Base-by-base conservation (phyloP, 495 filamentous ascomycete genomes). In the Aspergillus leporis region DNA sequence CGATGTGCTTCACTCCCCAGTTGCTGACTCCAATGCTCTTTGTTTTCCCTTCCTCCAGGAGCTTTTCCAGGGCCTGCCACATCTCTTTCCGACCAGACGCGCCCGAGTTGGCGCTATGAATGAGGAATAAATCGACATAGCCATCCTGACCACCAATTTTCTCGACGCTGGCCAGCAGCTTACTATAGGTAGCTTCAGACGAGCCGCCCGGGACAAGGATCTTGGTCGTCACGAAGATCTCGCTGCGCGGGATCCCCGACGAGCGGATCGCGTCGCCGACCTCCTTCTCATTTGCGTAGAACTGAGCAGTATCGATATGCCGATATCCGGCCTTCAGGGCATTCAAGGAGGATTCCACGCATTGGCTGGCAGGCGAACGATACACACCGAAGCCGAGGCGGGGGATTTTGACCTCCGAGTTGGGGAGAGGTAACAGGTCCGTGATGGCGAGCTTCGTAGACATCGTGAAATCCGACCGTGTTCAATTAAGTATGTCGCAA, bases 381-480 rank as follows among this genome's bases (percentile, higher is more conserved):
- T 86, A 91, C 64, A 91, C 87, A 41, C 89, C 89, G 64, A 92
- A 91, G 14, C 89, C 88, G n/a, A 92, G 80, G 51, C 74, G 78
- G 28, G 87, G 90, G 46, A 90, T 87, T 50, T 74, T 75, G 55
- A 76, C 67, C 21, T 61, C 46, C 57, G 79, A 82, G 56, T 83
- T 82, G 31, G 78, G 79, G 49, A 90, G 84, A 54, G 83, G 70
- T 38, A 86, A 65, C 28, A 68, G 66, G 61, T 83, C 81, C 16
- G 74, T 75, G 53, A 88, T 72, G 50, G 75, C 64, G 59, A 81
- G 74, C 19, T 78, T 78, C 43, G 74, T 38, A 10, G 73, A 61
- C 71, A 70, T 75, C 28, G 38, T 64, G 53, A 41, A 41, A 41
- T 41, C 6, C 25, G 25, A 28, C 25, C 25, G 25, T 28, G 25